Conservation (phyloP, 208 protist genomes). For the Trypanosoma lewisi region DNA sequence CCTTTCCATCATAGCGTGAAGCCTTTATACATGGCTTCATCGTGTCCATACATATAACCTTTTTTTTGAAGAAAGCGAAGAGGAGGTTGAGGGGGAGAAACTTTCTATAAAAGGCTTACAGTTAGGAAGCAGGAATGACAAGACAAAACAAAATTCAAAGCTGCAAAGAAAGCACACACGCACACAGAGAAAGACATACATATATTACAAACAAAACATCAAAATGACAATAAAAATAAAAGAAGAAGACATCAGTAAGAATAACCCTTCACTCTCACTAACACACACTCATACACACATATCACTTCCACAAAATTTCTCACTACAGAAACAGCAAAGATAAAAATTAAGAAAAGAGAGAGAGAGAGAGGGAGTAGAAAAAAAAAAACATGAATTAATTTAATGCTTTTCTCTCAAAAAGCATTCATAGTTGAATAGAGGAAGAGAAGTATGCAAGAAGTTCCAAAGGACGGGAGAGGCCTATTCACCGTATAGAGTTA, state of each 20-base stretch:
- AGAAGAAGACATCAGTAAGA: not conserved
- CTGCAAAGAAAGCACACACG: not conserved
- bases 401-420: no score
- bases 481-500: not conserved
- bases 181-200: not conserved
- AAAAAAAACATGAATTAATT: no score
- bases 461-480: not conserved
- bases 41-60: conserved; percentile 4
- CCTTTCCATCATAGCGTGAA: conserved; percentile 4
- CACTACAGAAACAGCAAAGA: no score
- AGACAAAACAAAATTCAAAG: not conserved
- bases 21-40: conserved; percentile 12
- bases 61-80: not conserved
- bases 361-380: no score
- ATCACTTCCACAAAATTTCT: no score
- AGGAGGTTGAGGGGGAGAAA: not conserved
- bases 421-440: no score
- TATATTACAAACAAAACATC: not conserved
- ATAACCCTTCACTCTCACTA: not conserved
- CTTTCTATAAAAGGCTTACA: not conserved
- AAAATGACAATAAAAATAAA: not conserved
- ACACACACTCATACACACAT: no score
- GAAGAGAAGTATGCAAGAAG: not conserved
- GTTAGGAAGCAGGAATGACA: not conserved
- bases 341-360: no score